These are phyloP conservation scores for Amanita rubescens DNA, from an alignment of 768 basidiomycete genomes.

Conservation along the genomic window DNA sequence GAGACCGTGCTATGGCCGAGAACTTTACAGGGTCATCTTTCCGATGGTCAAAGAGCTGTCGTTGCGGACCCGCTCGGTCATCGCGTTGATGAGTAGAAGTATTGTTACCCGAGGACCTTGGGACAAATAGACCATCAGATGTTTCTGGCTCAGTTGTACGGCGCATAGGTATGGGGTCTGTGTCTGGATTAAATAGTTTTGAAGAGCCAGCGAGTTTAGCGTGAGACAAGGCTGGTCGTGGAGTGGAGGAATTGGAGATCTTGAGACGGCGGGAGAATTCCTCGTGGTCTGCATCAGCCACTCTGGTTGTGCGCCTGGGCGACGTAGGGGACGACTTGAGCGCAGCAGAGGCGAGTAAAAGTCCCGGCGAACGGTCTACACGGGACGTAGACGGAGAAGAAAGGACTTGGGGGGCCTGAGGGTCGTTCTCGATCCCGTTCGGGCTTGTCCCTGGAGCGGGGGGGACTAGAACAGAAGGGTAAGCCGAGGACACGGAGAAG, in stretches of 20 bases:
- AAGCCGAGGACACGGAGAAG: neutral
- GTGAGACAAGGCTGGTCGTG: constrained; percentile 24
- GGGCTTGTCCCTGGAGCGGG: constrained; percentile 12
- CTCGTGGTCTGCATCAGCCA: constrained; percentile 53
- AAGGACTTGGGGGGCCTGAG: constrained; percentile 16
- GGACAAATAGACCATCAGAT: constrained; percentile 44
- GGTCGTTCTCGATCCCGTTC: constrained; percentile 3
- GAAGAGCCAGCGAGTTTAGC: constrained; percentile 26
- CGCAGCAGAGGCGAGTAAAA: constrained; percentile 16
- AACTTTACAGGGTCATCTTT: constrained; percentile 91
- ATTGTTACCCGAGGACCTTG: constrained; percentile 17
- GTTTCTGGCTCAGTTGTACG: constrained; percentile 59
- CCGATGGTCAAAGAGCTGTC: constrained; percentile 82
- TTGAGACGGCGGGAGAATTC: constrained; percentile 68
- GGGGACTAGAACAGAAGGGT: neutral
- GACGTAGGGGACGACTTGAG: constrained; percentile 23
- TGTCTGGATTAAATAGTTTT: constrained; percentile 68
- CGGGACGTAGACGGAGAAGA: constrained; percentile 21
- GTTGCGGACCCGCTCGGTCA: constrained; percentile 23
- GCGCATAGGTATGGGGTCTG: constrained; percentile 57
- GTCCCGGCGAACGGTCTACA: constrained; percentile 24
- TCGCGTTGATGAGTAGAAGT: constrained; percentile 16
- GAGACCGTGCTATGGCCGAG: constrained; percentile 50
- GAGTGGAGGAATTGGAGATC: constrained; percentile 46
- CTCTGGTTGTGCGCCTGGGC: constrained; percentile 28